Evolutionary conservation across 176 grass and related monocot species (phyloP), one percentile per base, ranked within the genome.

Genomic region (Zoysia japonica): DNA sequence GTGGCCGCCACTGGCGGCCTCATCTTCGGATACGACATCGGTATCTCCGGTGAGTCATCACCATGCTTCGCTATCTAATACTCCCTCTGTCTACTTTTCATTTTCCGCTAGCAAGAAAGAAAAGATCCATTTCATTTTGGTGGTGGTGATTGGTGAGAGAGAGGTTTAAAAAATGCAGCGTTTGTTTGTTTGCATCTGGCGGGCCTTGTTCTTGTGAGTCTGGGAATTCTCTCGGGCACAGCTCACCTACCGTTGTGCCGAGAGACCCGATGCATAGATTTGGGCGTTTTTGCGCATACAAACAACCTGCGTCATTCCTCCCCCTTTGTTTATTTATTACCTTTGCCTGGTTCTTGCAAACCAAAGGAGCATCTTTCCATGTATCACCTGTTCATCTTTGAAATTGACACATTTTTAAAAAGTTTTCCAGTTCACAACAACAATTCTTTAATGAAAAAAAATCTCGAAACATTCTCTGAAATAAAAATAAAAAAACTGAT

Each of bases 11-110:
- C 91, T 68, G 94, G 94, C 75, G 94, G 94, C 2, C 91, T 97
- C 87, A 97, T 97, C 78, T 97, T 97, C 67, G 94, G 94, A 39
- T 97, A 97, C 2, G 94, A 97, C 74, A 93, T 97, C 64, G 94
- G 94, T 40, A 97, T 97, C 84, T 97, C 94, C 79, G 94, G 94
- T 97, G 36, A 6, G 73, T 38, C 14, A 5, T 61, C 57, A 19
- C 4, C 55, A 2, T 9, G 0, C 19, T 28, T 28, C 28, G 28
- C 28, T 28, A 28, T 28, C 28, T 28, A 28, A 28, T 28, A 28
- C 28, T 28, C 28, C 28, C 28, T 28, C 28, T 28, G 28, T 28
- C 28, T 28, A 28, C 28, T 28, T 28, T 28, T 28, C 28, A 28
- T 28, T 28, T 28, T 28, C 28, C 28, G 28, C 28, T 28, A 28